Conservation (phyloP, 768 basidiomycete species). For the Pleurotus tuber-regium region DNA sequence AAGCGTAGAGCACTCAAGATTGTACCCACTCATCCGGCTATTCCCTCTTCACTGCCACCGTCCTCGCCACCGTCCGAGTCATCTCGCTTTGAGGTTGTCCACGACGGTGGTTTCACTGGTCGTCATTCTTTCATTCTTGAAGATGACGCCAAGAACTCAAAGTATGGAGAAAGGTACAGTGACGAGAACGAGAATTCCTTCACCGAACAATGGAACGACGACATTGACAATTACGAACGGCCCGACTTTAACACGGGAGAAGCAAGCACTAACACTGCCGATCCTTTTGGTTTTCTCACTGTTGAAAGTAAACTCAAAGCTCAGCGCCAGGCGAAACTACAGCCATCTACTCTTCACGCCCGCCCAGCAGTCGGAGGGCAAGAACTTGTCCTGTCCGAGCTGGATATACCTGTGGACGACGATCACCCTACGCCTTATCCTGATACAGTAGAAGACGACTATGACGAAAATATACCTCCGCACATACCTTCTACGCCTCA, state of each 20-base stretch:
- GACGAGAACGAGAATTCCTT: not conserved
- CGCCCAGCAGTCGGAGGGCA: too few species aligned
- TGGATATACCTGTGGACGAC: constrained; percentile 6
- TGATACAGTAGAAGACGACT: constrained; percentile 2
- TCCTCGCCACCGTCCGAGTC: constrained; percentile 4
- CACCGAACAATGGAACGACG: not conserved
- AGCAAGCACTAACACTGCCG: not conserved
- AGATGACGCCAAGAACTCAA: not conserved
- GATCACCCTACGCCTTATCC: constrained; percentile 6
- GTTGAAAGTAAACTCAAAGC: constrained; percentile 5
- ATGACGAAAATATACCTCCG: constrained; percentile 2
- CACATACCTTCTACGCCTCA: not conserved
- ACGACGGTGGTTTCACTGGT: not conserved
- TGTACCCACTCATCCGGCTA: not conserved
- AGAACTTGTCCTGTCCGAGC: not conserved
- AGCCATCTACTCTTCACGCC: not conserved
- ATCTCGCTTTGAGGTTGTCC: constrained; percentile 1
- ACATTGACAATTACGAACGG: not conserved
- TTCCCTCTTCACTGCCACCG: constrained; percentile 6
- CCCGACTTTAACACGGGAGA: not conserved
- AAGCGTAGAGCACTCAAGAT: not conserved
- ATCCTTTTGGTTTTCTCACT: constrained; percentile 6
- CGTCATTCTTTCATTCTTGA: not conserved
- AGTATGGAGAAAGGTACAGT: too few species aligned
- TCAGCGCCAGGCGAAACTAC: not conserved